Evolutionary conservation across 371 early-diverging fungal genomes (phyloP), one percentile per base, ranked within the genome.

Genomic region (Circinella umbellata): DNA sequence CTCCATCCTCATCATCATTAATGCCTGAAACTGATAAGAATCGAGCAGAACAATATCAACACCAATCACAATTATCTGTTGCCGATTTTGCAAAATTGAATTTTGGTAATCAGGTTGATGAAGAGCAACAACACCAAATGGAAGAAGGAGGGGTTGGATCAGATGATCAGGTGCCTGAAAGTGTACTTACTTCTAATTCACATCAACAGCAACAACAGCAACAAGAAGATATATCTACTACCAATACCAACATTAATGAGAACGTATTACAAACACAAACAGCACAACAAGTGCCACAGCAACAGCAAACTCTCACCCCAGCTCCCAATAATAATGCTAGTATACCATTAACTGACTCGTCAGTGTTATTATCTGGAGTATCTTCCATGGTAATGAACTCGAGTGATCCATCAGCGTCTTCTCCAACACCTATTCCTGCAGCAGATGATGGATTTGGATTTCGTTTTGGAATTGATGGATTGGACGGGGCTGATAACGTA

Each of bases 381-480:
- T 51, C 51, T 18, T 11, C 51, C 5, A 54, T 49, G 51, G 51
- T 61, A 8, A 8, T 61, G 37, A 51, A 6, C 17, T 15, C 38
- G 13, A 18, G 27, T 35, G 59, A 37, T 14, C 20, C 20, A 27
- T 27, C 38, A 61, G n/a, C 42, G 4, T 38, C 42, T 51, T 61
- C 68, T 4, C 48, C 68, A 14, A 27, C 60, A 46, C 18, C 57
- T 14, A 27, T 57, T 7, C 18, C 48, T 1, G 49, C 61, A 5
- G 14, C 70, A 6, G 65, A 70, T n/a, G 65, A 61, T 49, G 49
- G 36, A 9, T 69, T 69, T 60, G 70, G 54, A 46, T 60, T 70
- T 20, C 51, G 70, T 3, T 60, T 70, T 61, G 65, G 51, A 13
- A 65, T 70, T 18, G 66, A 64, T 37, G 64, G 48, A 9, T 63